Evolutionary conservation across 495 filamentous ascomycete genomes (phyloP).

Genomic region (Lophium mytilinum): DNA sequence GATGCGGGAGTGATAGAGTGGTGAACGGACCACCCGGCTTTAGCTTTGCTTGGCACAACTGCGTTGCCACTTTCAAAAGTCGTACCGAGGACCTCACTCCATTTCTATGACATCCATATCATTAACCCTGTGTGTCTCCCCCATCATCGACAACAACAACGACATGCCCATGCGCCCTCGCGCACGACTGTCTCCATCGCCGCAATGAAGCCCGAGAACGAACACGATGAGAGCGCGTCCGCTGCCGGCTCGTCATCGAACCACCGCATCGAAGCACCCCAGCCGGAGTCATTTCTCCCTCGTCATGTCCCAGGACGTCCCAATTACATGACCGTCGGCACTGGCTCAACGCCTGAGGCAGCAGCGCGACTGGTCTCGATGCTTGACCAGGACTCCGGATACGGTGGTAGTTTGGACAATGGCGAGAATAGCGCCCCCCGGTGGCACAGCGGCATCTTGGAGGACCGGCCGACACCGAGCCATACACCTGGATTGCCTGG

Average conservation of each 20-base stretch:
- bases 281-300: conserved; percentile 8
- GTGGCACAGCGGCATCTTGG: conserved; percentile 55
- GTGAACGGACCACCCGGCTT: no score
- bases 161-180: conserved; percentile 10
- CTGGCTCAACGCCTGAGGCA: conserved; percentile 69
- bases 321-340: conserved; percentile 80
- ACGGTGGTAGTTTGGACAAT: conserved; percentile 65
- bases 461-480: conserved; percentile 56
- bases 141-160: neutral
- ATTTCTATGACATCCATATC: neutral
- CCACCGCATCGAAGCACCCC: neutral
- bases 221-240: conserved; percentile 39
- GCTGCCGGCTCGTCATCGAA: conserved; percentile 30
- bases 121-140: neutral
- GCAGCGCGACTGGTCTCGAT: conserved; percentile 58
- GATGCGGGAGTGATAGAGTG: no score
- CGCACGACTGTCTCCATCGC: neutral
- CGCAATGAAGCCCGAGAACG: conserved; percentile 70
- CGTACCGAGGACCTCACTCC: neutral
- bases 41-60: conserved; percentile 4
- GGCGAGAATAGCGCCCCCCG: conserved; percentile 44
- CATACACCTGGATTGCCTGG: conserved; percentile 47
- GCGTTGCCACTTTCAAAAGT: neutral
- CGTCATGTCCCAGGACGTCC: conserved; percentile 39
- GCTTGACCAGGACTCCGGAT: conserved; percentile 82